Evolutionary conservation across 2,329 filamentous ascomycete genomes (phyloP).

Genomic region (Fusarium lateritium): DNA sequence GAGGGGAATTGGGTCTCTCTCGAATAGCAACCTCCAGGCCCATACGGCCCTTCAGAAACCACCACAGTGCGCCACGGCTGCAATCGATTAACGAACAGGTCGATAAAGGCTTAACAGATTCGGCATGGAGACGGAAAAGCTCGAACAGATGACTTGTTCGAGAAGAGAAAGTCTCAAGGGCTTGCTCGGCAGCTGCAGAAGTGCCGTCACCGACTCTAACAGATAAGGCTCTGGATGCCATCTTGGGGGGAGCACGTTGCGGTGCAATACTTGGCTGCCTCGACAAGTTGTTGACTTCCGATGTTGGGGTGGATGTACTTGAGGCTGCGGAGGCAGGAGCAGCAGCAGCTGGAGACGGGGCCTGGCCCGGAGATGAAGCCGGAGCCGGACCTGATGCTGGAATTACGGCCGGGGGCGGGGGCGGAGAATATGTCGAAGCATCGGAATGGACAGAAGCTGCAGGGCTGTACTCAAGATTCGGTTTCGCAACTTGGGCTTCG

Average conservation of each 20-base stretch:
- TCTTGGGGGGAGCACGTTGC: slow-evolving; percentile 48
- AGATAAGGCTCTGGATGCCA: slow-evolving; percentile 53
- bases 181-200: slow-evolving; percentile 70
- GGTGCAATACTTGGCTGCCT: slow-evolving; percentile 46
- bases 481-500: slow-evolving; percentile 45
- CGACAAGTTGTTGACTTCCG: slow-evolving; percentile 42
- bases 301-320: slow-evolving; percentile 18
- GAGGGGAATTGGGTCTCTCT: slow-evolving; percentile 67
- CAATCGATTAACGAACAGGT: slow-evolving; percentile 76
- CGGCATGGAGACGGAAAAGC: slow-evolving; percentile 83
- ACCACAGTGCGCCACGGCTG: slow-evolving; percentile 84
- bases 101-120: slow-evolving; percentile 77
- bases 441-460: slow-evolving; percentile 57
- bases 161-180: slow-evolving; percentile 77
- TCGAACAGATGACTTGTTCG: slow-evolving; percentile 82
- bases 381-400: slow-evolving; percentile 13
- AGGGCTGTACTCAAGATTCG: slow-evolving; percentile 59
- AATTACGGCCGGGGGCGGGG: slow-evolving; percentile 29
- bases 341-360: slow-evolving; percentile 15
- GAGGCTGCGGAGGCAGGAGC: slow-evolving; percentile 6
- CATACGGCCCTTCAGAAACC: slow-evolving; percentile 87
- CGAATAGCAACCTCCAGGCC: slow-evolving; percentile 81
- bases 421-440: slow-evolving; percentile 50
- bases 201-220: slow-evolving; percentile 60
- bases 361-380: slow-evolving; percentile 8